Conservation (phyloP, 1,139 yeast genomes). For the Zygosaccharomyces pseudobailii region DNA sequence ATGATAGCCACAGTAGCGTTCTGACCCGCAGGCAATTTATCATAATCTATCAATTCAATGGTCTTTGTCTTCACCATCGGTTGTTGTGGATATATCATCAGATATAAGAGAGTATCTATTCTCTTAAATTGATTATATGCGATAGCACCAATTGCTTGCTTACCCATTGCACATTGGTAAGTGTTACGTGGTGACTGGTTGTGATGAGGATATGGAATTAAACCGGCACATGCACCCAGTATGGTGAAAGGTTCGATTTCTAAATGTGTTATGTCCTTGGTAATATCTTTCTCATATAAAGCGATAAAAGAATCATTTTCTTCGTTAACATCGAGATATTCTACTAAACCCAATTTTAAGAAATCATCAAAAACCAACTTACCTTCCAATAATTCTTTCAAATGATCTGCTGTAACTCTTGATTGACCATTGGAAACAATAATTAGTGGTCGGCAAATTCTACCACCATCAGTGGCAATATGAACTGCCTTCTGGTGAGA, state of each 20-base stretch:
- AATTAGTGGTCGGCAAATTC: conserved; percentile 94
- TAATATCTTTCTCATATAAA: conserved; percentile 66
- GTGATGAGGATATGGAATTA: conserved; percentile 99
- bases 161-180: conserved; percentile 99
- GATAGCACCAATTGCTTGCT: conserved; percentile 98
- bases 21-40: conserved; percentile 97
- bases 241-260: conserved; percentile 97
- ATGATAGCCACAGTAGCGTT: conserved; percentile 98
- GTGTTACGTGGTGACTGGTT: conserved; percentile 98
- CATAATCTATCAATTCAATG: conserved; percentile 90
- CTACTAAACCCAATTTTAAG: conserved; percentile 79
- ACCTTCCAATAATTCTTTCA: conserved; percentile 57
- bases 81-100: conserved; percentile 98
- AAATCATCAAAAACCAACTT: conserved; percentile 86
- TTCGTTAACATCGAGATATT: conserved; percentile 94
- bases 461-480: conserved; percentile 98
- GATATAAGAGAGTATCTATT: conserved; percentile 86
- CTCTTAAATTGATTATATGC: conserved; percentile 95
- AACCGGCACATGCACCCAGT: conserved; percentile 96
- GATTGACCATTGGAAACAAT: conserved; percentile 72
- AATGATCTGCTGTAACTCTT: conserved; percentile 66
- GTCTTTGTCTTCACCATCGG: conserved; percentile 99
- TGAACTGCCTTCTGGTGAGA: conserved; percentile 89
- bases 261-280: conserved; percentile 67
- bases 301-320: conserved; percentile 96